phyloP scores from a whole-genome alignment of 805 yeast species.

The Kurtzmaniella cleridarum region DNA sequence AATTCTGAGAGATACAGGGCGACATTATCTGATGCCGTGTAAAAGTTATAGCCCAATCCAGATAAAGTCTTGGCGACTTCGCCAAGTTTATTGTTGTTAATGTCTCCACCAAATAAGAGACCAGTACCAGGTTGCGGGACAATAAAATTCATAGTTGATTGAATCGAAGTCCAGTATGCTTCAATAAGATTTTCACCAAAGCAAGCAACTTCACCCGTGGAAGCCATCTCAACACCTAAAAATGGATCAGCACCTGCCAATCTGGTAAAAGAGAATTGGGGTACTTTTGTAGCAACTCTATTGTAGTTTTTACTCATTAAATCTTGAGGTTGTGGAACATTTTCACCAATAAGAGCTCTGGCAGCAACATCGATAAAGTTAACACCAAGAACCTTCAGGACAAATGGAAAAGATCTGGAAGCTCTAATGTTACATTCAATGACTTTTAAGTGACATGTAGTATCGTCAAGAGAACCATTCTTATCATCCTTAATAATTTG shows the following conservation, averaged over 20 bases:
- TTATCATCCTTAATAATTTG: conserved; percentile 82
- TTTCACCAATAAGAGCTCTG: conserved; percentile 69
- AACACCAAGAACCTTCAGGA: conserved; percentile 90
- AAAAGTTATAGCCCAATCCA: conserved; percentile 75
- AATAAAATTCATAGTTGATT: conserved; percentile 94
- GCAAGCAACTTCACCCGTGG: conserved; percentile 98
- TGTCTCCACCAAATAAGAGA: conserved; percentile 90
- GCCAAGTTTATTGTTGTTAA: conserved; percentile 64
- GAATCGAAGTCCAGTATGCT: conserved; percentile 97
- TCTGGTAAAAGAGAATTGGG: conserved; percentile 97
- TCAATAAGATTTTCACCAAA: conserved; percentile 82
- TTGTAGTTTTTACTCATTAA: conserved; percentile 71
- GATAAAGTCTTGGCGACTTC: conserved; percentile 65
- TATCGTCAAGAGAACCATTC: conserved; percentile 50
- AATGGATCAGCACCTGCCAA: conserved; percentile 99
- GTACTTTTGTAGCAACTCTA: conserved; percentile 95
- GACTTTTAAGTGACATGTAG: conserved; percentile 68
- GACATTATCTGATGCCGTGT: conserved; percentile 69
- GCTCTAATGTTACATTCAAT: conserved; percentile 99
- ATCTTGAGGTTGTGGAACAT: conserved; percentile 74
- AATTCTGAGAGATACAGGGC: conserved; percentile 58
- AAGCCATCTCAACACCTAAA: conserved; percentile 98
- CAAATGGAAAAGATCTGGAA: conserved; percentile 98
- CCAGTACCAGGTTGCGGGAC: conserved; percentile 90
- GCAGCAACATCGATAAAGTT: conserved; percentile 95